phyloP scores from a whole-genome alignment of 495 filamentous ascomycete genomes.

The Schizothecium vesticola region DNA sequence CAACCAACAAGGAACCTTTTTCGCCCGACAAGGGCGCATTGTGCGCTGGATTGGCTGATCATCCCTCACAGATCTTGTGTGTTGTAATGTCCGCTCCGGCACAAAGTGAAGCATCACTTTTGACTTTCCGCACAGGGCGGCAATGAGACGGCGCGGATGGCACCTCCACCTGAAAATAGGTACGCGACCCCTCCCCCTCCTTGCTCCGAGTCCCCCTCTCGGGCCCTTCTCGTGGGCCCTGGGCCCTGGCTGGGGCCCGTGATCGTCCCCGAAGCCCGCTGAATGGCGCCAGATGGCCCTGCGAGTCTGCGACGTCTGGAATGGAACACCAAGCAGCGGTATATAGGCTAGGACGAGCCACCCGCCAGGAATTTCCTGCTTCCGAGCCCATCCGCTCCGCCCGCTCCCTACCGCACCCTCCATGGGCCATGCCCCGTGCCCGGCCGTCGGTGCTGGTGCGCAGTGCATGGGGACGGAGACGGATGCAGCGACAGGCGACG shows the following conservation, averaged over 20 bases:
- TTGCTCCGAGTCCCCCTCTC: too few species aligned
- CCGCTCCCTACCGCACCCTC: not conserved
- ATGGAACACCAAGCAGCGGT: constrained; percentile 15
- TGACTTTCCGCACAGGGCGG: not conserved
- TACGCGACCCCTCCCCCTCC: not conserved
- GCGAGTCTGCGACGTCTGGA: constrained; percentile 20
- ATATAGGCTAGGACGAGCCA: constrained; percentile 23
- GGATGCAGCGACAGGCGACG: not conserved
- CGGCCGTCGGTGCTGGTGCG: not conserved
- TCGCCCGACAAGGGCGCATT: not conserved
- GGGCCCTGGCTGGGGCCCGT: not conserved
- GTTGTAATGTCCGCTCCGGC: constrained; percentile 4
- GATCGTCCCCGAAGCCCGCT: constrained; percentile 13
- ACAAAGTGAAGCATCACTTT: not conserved
- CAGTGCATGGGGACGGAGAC: not conserved
- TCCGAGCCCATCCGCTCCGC: constrained; percentile 12
- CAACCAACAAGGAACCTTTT: constrained; percentile 5
- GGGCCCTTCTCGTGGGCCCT: not conserved
- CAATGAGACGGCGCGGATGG: not conserved
- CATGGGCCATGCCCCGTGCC: not conserved
- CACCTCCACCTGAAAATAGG: not conserved
- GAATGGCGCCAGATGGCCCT: constrained; percentile 5
- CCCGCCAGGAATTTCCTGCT: constrained; percentile 16
- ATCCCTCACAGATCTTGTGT: constrained; percentile 7
- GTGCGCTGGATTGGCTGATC: constrained; percentile 9